phyloP scores from a whole-genome alignment of 352 stramenopile genomes.

The Chrysophaeum taylorii region DNA sequence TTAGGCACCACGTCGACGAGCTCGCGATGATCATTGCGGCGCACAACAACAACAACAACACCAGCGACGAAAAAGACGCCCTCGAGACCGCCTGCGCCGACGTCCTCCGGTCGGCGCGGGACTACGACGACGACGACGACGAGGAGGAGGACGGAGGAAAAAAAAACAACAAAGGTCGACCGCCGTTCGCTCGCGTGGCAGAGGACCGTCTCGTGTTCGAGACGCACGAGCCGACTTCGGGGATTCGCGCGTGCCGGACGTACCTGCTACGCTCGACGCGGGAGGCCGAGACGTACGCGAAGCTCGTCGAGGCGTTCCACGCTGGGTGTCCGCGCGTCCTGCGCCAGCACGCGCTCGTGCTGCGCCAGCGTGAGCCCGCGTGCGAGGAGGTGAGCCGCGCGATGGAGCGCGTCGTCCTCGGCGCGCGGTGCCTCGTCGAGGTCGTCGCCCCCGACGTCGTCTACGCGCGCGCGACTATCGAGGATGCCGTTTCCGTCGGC shows the following conservation, averaged over 20 bases:
- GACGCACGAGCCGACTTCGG: background rate
- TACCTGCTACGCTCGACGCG: background rate
- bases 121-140: background rate
- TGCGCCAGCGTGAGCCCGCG: too few species aligned
- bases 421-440: background rate
- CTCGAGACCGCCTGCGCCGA: background rate
- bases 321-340: background rate
- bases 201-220: background rate
- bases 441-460: background rate
- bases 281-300: background rate
- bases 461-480: background rate
- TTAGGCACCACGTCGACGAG: slow-evolving; percentile 3
- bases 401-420: background rate
- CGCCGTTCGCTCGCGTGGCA: background rate
- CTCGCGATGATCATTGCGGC: background rate
- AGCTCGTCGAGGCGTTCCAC: background rate
- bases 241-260: background rate
- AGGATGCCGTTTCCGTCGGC: slow-evolving; percentile 8
- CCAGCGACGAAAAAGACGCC: background rate
- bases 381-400: too few species aligned
- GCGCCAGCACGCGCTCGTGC: too few species aligned
- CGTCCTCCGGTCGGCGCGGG: too few species aligned
- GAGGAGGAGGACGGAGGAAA: background rate
- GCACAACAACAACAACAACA: background rate
- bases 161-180: too few species aligned